phyloP scores from a whole-genome alignment of 2,329 filamentous ascomycete genomes.

The Botrytis sinoallii region DNA sequence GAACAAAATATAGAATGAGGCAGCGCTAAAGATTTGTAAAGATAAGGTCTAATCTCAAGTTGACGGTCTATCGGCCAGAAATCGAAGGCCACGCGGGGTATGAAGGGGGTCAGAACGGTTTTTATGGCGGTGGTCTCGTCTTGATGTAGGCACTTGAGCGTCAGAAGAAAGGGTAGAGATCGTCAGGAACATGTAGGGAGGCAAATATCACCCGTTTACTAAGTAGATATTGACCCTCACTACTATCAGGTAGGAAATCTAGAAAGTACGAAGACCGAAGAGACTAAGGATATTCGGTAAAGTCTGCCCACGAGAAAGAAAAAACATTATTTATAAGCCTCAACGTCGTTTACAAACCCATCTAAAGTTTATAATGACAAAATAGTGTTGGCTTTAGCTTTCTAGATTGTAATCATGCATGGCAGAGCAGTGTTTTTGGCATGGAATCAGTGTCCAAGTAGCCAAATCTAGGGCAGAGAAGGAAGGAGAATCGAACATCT shows the following conservation, averaged over 20 bases:
- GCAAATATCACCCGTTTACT: not conserved
- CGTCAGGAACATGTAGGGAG: constrained; percentile 16
- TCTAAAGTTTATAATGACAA: not conserved
- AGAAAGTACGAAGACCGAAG: not conserved
- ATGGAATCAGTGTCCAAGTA: not conserved
- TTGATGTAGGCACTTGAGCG: not conserved
- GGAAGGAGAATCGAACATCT: not conserved
- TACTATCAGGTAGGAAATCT: not conserved
- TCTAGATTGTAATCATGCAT: constrained; percentile 3
- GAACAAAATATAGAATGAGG: constrained; percentile 1
- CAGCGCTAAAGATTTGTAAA: not conserved
- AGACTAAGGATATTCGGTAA: not conserved
- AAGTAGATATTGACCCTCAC: not conserved
- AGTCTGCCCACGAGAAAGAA: not conserved
- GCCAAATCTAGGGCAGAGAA: constrained; percentile 3
- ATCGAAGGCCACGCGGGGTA: constrained; percentile 6
- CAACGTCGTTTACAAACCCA: not conserved
- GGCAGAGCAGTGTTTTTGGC: not conserved
- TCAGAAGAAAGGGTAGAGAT: constrained; percentile 17
- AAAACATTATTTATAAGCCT: constrained; percentile 9
- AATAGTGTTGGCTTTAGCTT: not conserved
- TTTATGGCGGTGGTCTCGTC: constrained; percentile 7
- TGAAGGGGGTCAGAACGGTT: constrained; percentile 1
- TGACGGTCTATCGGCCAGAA: not conserved
- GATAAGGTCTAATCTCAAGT: not conserved